Conservation (phyloP, 2,329 filamentous ascomycete species). For the Nemania sp. region DNA sequence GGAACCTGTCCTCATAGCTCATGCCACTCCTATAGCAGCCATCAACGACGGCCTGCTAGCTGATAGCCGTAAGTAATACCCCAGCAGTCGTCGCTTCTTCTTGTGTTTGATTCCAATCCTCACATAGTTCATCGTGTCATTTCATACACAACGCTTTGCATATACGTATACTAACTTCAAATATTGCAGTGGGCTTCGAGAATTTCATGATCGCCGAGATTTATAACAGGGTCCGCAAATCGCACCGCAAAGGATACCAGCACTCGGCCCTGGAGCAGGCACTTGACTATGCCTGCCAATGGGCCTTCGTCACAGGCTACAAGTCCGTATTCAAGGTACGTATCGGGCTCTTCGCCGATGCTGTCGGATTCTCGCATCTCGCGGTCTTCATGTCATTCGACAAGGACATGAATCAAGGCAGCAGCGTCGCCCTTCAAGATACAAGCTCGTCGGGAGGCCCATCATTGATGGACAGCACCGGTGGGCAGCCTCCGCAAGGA, state of each 20-base stretch:
- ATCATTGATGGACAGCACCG: background rate
- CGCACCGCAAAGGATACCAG: background rate
- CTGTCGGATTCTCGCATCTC: background rate
- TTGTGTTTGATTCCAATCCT: no score
- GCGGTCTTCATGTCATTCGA: background rate
- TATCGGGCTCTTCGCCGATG: background rate
- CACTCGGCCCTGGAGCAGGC: background rate
- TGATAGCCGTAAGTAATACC: background rate
- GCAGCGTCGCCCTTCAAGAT: no score
- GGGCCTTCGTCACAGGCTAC: background rate
- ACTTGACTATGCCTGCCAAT: background rate
- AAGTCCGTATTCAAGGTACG: background rate
- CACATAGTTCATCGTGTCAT: no score
- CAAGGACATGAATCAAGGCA: accelerated
- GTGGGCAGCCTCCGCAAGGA: no score
- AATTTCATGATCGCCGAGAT: background rate
- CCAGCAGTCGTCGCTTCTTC: no score
- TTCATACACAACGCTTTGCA: background rate
- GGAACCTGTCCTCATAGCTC: no score
- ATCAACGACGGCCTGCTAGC: background rate
- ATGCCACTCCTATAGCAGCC: background rate
- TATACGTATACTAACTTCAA: background rate
- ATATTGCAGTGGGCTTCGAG: background rate
- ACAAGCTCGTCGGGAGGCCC: background rate
- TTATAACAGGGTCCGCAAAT: background rate